These are phyloP conservation scores for Linum lewisii DNA, from an alignment of 345 rosid genomes.

Conservation along the genomic window DNA sequence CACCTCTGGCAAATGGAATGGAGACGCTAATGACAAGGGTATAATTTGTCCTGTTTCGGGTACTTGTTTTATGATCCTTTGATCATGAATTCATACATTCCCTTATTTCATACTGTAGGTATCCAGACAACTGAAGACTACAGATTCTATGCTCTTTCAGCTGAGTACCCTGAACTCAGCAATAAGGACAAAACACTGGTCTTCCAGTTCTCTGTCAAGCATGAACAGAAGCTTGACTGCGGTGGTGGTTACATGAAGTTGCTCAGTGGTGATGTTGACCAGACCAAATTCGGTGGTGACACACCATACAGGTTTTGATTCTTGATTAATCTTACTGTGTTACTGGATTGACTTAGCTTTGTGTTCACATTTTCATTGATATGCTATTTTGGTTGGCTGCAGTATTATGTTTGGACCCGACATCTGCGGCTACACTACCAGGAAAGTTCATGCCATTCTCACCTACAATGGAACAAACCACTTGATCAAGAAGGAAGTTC, in stretches of 20 bases:
- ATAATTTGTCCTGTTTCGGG: neutral
- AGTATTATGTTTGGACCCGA: slow-evolving; percentile 99
- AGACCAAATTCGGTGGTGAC: slow-evolving; percentile 94
- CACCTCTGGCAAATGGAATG: slow-evolving; percentile 92
- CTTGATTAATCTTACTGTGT: neutral
- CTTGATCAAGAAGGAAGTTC: slow-evolving; percentile 93
- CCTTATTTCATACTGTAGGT: slow-evolving; percentile 22
- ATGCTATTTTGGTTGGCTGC: slow-evolving; percentile 20
- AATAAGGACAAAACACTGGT: slow-evolving; percentile 87
- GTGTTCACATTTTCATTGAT: slow-evolving; percentile 1
- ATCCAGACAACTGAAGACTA: slow-evolving; percentile 96
- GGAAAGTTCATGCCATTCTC: slow-evolving; percentile 97
- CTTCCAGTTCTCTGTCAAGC: slow-evolving; percentile 96
- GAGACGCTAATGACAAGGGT: slow-evolving; percentile 89
- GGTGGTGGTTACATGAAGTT: slow-evolving; percentile 99
- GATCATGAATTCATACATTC: no score
- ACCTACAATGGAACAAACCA: slow-evolving; percentile 71
- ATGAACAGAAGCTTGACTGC: slow-evolving; percentile 99
- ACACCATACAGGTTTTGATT: slow-evolving; percentile 67
- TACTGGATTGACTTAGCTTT: neutral
- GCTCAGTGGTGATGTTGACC: slow-evolving; percentile 81
- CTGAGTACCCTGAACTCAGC: slow-evolving; percentile 83
- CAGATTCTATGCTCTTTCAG: slow-evolving; percentile 96
- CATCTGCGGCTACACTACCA: slow-evolving; percentile 93
- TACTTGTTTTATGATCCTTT: no score